phyloP scores from a whole-genome alignment of 1,139 yeast species.

The Saccharomyces hybrid region DNA sequence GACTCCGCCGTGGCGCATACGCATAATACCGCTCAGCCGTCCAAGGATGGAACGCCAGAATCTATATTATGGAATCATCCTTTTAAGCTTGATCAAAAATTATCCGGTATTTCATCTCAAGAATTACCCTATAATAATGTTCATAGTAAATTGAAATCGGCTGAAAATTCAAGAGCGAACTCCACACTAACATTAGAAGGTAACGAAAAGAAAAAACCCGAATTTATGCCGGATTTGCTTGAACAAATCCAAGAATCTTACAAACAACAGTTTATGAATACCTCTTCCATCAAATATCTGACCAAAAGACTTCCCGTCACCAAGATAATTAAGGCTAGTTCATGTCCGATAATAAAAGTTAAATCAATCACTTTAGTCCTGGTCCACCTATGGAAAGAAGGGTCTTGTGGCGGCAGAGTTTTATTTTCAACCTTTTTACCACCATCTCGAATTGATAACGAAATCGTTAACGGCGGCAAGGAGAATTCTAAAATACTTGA shows the following conservation, averaged over 20 bases:
- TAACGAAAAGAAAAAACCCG: slow-evolving; percentile 4
- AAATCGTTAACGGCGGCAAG: slow-evolving; percentile 4
- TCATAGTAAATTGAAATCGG: slow-evolving; percentile 7
- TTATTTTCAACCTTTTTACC: slow-evolving; percentile 28
- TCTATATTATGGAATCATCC: slow-evolving; percentile 3
- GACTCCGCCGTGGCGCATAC: slow-evolving; percentile 7
- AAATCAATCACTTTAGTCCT: slow-evolving; percentile 22
- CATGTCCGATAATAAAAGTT: slow-evolving; percentile 24
- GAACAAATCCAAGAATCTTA: slow-evolving; percentile 21
- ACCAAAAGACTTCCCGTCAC: slow-evolving; percentile 24
- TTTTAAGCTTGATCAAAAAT: not conserved
- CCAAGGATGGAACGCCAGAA: slow-evolving; percentile 3
- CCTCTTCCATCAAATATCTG: slow-evolving; percentile 24
- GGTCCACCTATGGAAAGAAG: slow-evolving; percentile 29
- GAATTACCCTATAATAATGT: not conserved
- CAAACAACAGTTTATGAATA: slow-evolving; percentile 15
- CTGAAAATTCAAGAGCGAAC: slow-evolving; percentile 5
- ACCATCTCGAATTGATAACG: slow-evolving; percentile 12
- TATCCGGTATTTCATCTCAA: not conserved
- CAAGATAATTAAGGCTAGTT: slow-evolving; percentile 19
- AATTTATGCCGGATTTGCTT: slow-evolving; percentile 22
- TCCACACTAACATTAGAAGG: slow-evolving; percentile 5
- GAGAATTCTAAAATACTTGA: slow-evolving; percentile 5
- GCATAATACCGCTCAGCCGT: slow-evolving; percentile 3
- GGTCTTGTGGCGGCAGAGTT: slow-evolving; percentile 29